Evolutionary conservation across 1,139 yeast genomes (phyloP).

Genomic region (Geotrichum aggregatum): DNA sequence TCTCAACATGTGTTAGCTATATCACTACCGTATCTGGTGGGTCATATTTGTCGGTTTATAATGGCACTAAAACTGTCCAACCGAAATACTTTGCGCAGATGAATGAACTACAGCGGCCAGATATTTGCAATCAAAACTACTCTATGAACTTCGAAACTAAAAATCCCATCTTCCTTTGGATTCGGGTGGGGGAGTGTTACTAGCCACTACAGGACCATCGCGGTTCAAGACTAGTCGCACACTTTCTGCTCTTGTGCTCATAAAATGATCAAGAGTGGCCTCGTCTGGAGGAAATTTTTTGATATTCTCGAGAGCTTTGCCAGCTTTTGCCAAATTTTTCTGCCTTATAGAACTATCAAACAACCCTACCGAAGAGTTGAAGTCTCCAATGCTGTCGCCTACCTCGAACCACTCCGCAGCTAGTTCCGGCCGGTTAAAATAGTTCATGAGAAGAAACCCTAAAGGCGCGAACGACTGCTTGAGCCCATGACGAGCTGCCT

Average conservation of each 20-base stretch:
- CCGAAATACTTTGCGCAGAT: no score
- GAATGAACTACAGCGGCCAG: no score
- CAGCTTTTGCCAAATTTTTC: slow-evolving; percentile 4
- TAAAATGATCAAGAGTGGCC: slow-evolving; percentile 10
- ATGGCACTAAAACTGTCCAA: no score
- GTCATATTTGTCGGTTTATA: no score
- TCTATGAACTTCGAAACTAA: background rate
- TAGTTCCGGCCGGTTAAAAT: slow-evolving; percentile 44
- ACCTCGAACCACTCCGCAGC: slow-evolving; percentile 81
- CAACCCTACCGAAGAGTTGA: slow-evolving; percentile 65
- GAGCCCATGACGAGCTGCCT: slow-evolving; percentile 72
- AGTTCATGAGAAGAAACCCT: slow-evolving; percentile 68
- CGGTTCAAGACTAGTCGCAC: background rate
- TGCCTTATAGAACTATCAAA: slow-evolving; percentile 48
- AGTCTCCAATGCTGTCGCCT: slow-evolving; percentile 62
- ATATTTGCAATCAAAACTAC: no score
- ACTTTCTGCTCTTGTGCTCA: slow-evolving; percentile 8
- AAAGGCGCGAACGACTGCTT: slow-evolving; percentile 69
- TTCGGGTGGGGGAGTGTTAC: background rate
- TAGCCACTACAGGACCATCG: background rate
- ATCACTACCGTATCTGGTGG: no score
- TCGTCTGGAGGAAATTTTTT: slow-evolving; percentile 14
- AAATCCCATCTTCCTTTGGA: slow-evolving; percentile 15
- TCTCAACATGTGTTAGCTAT: no score
- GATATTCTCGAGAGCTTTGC: slow-evolving; percentile 9